Percentiles rank a stretch among this genome's conserved stretches.
phyloP scores from a whole-genome alignment of 2,329 filamentous ascomycete genomes.

The Parastagonospora avenae region DNA sequence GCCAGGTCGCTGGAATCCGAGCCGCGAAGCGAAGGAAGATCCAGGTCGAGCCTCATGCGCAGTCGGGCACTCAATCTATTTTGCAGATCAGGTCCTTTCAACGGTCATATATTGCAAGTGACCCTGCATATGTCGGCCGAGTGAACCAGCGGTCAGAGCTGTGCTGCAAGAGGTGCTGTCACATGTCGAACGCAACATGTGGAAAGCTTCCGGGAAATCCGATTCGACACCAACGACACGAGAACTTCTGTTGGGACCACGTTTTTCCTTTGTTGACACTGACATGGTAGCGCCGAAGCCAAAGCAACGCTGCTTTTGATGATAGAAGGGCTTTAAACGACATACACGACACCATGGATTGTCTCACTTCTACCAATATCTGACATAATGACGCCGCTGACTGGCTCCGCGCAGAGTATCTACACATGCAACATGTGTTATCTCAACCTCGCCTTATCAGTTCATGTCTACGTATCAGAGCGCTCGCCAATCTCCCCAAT shows the following conservation, averaged over 20 bases:
- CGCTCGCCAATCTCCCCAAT: constrained; percentile 2
- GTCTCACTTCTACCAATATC: not conserved
- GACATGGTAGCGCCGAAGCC: no score
- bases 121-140: constrained; percentile 11
- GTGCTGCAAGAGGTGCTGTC: not conserved
- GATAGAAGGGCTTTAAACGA: not conserved
- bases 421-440: not conserved
- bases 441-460: not conserved
- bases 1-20: constrained; percentile 29
- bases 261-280: no score
- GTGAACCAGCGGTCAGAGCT: constrained; percentile 20
- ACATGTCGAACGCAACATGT: not conserved
- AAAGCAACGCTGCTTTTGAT: no score
- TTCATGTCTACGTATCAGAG: not conserved
- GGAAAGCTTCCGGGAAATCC: not conserved
- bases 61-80: constrained; percentile 18
- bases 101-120: constrained; percentile 9
- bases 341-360: not conserved
- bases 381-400: constrained; percentile 1
- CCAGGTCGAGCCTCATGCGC: constrained; percentile 6
- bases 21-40: constrained; percentile 9
- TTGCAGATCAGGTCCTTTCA: constrained; percentile 20
- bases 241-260: no score
- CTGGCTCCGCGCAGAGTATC: no score
- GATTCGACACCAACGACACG: no score